Evolutionary conservation across 768 basidiomycete genomes (phyloP).

Genomic region (Termitomyces sp.): DNA sequence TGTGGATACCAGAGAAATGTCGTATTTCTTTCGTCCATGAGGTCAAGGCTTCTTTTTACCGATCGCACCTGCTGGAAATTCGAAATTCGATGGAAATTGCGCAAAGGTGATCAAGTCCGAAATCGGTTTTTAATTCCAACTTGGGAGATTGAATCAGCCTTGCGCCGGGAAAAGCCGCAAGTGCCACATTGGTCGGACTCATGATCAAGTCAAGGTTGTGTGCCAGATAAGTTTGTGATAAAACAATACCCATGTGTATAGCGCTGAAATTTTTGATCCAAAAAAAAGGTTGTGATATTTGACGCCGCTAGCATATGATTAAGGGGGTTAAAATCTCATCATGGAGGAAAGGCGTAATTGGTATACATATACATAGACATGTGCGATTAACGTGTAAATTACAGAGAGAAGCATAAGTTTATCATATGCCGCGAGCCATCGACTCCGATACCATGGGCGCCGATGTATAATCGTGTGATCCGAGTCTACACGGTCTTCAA

Average conservation of each 20-base stretch:
- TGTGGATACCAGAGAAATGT: neutral
- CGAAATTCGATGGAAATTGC: neutral
- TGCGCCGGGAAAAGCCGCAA: neutral
- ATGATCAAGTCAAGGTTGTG: neutral
- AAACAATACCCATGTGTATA: too few species aligned
- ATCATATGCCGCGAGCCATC: neutral
- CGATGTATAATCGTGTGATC: neutral
- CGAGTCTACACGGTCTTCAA: neutral
- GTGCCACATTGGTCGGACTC: too few species aligned
- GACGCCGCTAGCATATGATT: neutral
- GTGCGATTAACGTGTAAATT: neutral
- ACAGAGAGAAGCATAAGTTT: neutral
- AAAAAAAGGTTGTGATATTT: neutral
- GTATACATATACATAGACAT: too few species aligned
- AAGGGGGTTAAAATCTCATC: neutral
- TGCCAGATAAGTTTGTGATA: neutral
- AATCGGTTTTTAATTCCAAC: neutral
- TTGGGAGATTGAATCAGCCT: neutral
- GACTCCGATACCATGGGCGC: neutral
- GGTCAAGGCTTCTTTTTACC: neutral
- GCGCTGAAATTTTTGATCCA: too few species aligned
- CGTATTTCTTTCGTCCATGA: neutral
- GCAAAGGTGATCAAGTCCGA: neutral
- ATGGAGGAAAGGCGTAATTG: neutral
- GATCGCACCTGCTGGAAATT: too few species aligned